These are phyloP conservation scores for Rhododendron kiyosumense DNA, from an alignment of 148 eudicot species.

Conservation along the genomic window DNA sequence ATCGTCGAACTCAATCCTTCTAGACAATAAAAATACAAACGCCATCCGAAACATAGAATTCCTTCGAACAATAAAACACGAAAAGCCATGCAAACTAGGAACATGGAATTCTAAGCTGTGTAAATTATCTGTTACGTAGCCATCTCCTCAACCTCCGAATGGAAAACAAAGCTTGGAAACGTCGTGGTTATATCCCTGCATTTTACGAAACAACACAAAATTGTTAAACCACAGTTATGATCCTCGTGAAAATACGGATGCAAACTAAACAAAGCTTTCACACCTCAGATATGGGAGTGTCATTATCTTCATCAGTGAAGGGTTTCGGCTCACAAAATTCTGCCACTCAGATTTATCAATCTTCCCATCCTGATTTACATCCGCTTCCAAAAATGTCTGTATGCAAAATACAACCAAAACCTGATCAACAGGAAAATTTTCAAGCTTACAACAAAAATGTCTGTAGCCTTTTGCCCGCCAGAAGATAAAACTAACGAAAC, in stretches of 20 bases:
- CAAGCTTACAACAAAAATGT: neutral
- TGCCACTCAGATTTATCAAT: conserved; percentile 87
- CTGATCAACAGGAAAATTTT: neutral
- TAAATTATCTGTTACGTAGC: conserved; percentile 25
- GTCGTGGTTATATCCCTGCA: conserved; percentile 82
- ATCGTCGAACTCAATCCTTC: neutral
- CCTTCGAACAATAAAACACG: neutral
- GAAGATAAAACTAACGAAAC: neutral
- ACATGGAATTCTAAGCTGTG: neutral
- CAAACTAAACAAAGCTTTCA: neutral
- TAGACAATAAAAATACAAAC: neutral
- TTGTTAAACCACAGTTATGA: neutral
- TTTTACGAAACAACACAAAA: neutral
- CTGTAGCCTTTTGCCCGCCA: neutral
- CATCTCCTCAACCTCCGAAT: conserved; percentile 71
- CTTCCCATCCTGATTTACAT: conserved; percentile 74
- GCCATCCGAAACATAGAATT: neutral
- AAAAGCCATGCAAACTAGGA: neutral
- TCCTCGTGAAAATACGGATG: neutral
- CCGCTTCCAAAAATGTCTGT: conserved; percentile 90
- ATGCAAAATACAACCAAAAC: neutral
- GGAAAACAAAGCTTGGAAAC: conserved; percentile 73
- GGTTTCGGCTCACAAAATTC: conserved; percentile 66
- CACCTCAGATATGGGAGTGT: conserved; percentile 94
- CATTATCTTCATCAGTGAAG: conserved; percentile 81